Base-by-base conservation (phyloP, 805 yeast species). In the Ogataea salicorniae region DNA sequence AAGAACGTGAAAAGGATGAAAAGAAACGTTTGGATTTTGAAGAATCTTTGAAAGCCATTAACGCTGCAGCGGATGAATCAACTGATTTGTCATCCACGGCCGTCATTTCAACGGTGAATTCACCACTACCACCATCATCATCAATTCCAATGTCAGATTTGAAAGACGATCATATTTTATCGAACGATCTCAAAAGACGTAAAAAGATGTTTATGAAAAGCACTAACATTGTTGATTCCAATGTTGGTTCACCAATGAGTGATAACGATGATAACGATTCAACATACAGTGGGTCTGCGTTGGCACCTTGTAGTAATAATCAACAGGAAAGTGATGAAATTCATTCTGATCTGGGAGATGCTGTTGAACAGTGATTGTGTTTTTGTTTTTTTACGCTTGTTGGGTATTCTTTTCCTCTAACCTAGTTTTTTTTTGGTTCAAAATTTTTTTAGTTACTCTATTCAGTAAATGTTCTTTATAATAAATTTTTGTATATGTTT, bases 181-280 rank as follows among this genome's bases (percentile, higher is more conserved):
- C 51, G 39, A 52, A 55, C 36, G 34, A 44, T 20, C 48, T 49
- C 45, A 59, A 57, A 41, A 48, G 60, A 36, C 58, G 60, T 47
- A 58, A 55, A 40, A 55, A 48, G 50, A 58, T 56, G 60, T 34
- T 51, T 15, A 36, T 48, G 15, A 47, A 42, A 39, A 39, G 39
- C 11, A 39, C 37, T 16, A 46, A 34, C 17, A 34, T 47, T 14
- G 36, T 50, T 20, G 61, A 57, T 23, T 63, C 69, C 1, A 57
- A 59, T 18, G 42, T 58, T 18, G 67, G 59, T 0, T 65, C 69
- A 5, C 67, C 68, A 4, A 43, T 53, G 29, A 66, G 69, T 31
- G 60, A 54, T 35, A 47, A 50, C 16, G 71, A 66, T 47, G 71
- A 66, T 47, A 54, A 61, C 45, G 50, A 50, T 9, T 66, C 70